Conservation (phyloP, 2,329 filamentous ascomycete genomes). For the Apiospora kogelbergensis region DNA sequence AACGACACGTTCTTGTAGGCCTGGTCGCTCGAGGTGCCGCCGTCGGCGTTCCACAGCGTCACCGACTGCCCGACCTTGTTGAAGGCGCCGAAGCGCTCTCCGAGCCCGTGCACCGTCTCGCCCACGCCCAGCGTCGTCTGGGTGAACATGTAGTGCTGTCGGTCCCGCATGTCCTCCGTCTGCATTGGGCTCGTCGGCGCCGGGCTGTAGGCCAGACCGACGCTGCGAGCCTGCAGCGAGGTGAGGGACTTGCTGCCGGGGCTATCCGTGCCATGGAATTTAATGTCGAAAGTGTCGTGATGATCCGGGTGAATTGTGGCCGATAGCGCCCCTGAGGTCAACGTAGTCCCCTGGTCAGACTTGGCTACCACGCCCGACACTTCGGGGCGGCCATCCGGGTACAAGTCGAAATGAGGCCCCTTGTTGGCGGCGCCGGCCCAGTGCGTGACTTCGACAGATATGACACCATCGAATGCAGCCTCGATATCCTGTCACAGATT, state of each 20-base stretch:
- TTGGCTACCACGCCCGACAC: slow-evolving; percentile 40
- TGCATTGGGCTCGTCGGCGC: slow-evolving; percentile 51
- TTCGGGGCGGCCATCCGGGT: slow-evolving; percentile 48
- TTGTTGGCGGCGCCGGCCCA: slow-evolving; percentile 52
- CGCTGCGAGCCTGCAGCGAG: slow-evolving; percentile 52
- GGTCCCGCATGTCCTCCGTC: slow-evolving; percentile 51
- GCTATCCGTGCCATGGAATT: slow-evolving; percentile 49
- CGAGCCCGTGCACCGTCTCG: slow-evolving; percentile 72
- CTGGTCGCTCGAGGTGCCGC: slow-evolving; percentile 67
- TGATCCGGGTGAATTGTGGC: slow-evolving; percentile 49
- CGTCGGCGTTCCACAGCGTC: slow-evolving; percentile 63
- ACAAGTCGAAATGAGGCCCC: slow-evolving; percentile 59
- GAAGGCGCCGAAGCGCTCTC: slow-evolving; percentile 74
- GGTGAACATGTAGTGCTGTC: slow-evolving; percentile 57
- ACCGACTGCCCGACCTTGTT: slow-evolving; percentile 74
- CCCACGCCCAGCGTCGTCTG: slow-evolving; percentile 55
- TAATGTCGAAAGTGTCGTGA: slow-evolving; percentile 52
- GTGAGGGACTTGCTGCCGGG: slow-evolving; percentile 49
- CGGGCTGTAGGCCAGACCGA: slow-evolving; percentile 58
- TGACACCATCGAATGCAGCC: slow-evolving; percentile 57
- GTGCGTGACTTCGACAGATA: slow-evolving; percentile 59
- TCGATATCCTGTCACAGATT: slow-evolving; percentile 45
- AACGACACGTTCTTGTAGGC: slow-evolving; percentile 73
- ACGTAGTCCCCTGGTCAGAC: slow-evolving; percentile 43
- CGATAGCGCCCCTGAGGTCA: slow-evolving; percentile 51